A percentile compares a stretch with the other conserved stretches of the same genome.
These are phyloP conservation scores for Russula emetica DNA, from an alignment of 768 basidiomycete species.

Conservation along the genomic window DNA sequence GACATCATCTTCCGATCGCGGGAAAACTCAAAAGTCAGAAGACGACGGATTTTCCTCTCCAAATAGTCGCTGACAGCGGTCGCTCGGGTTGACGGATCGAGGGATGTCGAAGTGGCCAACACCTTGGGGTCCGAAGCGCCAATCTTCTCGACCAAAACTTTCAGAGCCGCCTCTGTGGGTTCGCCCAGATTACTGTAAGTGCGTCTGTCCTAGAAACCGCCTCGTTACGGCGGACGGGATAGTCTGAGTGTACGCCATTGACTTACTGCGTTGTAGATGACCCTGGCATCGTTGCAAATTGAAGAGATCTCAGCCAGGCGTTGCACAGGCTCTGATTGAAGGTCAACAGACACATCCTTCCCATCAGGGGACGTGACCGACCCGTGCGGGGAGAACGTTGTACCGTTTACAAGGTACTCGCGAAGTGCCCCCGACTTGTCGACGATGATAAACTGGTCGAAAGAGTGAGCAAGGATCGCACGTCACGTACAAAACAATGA, in stretches of 20 bases:
- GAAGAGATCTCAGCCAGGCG: constrained; percentile 87
- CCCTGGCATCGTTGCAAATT: constrained; percentile 92
- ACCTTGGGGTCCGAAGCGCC: constrained; percentile 63
- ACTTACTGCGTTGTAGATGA: constrained; percentile 75
- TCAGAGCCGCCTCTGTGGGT: constrained; percentile 95
- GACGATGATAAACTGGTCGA: constrained; percentile 66
- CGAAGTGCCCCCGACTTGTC: constrained; percentile 48
- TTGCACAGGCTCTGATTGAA: constrained; percentile 65
- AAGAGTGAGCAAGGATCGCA: background rate
- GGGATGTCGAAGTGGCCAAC: constrained; percentile 50
- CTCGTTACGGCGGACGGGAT: constrained; percentile 16
- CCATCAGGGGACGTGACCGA: constrained; percentile 62
- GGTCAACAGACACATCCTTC: constrained; percentile 53
- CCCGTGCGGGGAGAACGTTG: constrained; percentile 87
- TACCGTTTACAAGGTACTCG: constrained; percentile 84
- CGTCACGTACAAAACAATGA: background rate
- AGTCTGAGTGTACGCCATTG: background rate
- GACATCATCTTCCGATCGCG: constrained; percentile 99
- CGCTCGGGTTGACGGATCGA: constrained; percentile 60
- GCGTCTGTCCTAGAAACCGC: constrained; percentile 60
- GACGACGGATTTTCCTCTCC: constrained; percentile 67
- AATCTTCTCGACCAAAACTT: constrained; percentile 92
- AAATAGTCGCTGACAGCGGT: constrained; percentile 83
- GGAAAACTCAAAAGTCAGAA: constrained; percentile 96
- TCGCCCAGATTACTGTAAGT: constrained; percentile 84